Evolutionary conservation across 371 early-diverging fungal species (phyloP).

Genomic region (Mortierella sp.): DNA sequence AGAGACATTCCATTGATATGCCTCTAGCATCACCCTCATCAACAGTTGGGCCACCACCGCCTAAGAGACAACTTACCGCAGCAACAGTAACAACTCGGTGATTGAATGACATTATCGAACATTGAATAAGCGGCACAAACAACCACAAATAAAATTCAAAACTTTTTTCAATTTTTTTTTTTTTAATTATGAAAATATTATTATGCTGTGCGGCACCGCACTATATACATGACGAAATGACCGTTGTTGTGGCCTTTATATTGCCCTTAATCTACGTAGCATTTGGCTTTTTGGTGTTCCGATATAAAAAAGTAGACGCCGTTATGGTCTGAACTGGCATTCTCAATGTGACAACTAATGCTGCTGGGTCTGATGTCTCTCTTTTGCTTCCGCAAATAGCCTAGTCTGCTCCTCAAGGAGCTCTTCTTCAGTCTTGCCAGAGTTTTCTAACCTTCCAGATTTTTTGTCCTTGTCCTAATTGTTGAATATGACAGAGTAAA

Average conservation of each 20-base stretch:
- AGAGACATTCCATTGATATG: conserved; percentile 26
- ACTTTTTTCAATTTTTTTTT: no score
- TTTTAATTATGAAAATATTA: no score
- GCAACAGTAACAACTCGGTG: conserved; percentile 13
- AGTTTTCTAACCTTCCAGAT: conserved; percentile 87
- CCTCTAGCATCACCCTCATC: conserved; percentile 6
- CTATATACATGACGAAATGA: neutral
- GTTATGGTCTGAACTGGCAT: neutral
- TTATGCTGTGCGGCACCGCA: no score
- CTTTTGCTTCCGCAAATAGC: conserved; percentile 94
- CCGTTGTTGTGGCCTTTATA: neutral
- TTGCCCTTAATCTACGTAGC: neutral
- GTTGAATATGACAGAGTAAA: neutral
- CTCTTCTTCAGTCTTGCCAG: conserved; percentile 95
- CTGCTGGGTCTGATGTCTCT: conserved; percentile 52
- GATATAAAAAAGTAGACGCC: neutral
- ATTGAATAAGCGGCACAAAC: no score
- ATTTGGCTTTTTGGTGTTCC: neutral
- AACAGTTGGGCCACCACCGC: neutral
- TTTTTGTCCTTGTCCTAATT: conserved; percentile 91
- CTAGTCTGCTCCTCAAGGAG: conserved; percentile 89
- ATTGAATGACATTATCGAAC: no score
- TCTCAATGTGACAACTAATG: conserved; percentile 11
- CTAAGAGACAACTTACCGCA: conserved; percentile 13
- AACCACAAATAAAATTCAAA: no score